Base-by-base conservation (phyloP, 208 protist genomes). In the Trypanosoma cruzi region DNA sequence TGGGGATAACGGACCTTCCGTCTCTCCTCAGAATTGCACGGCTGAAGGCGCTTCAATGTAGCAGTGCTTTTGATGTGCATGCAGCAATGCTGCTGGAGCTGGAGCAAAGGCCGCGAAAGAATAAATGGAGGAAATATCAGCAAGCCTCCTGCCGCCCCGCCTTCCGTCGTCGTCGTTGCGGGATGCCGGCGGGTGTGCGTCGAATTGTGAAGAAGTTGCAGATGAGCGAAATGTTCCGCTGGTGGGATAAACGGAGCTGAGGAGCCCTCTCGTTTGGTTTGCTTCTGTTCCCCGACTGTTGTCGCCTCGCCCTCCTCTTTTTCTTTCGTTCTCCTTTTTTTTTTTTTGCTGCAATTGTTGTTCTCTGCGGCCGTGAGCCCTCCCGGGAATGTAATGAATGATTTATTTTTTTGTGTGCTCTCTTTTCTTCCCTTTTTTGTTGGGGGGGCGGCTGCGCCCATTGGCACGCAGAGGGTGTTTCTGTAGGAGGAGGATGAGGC, bases 401-500 rank as follows among this genome's bases (percentile, higher is more conserved):
- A 54, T 54, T 54, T 54, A 20, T 54, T n/a, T 54, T 44, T 16
- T 44, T 16, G 7, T 16, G 56, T 67, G 42, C 18, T 56, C 8
- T 67, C 57, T 67, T 44, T 67, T 55, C 44, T 57, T 67, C 22
- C 57, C 40, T 22, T 46, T 2, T 37, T n/a, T n/a, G n/a, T n/a
- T n/a, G n/a, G n/a, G n/a, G n/a, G n/a, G n/a, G 57, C 4, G 24
- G 32, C 20, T 8, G 40, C 20, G 57, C 18, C 48, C 11, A 48
- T 14, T 40, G 54, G 52, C 16, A 32, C n/a, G 44, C 48, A 34
- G 28, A 57, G 53, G 22, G 26, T 11, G 53, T 14, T 48, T 11
- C 22, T 13, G 0, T 24, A 29, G 1, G 55, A n/a, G n/a, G n/a
- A n/a, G 54, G 3, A 86, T 90, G 82, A 68, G 78, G 31, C 82